phyloP scores from a whole-genome alignment of 768 basidiomycete species.

The Boletus eberwhitei region DNA sequence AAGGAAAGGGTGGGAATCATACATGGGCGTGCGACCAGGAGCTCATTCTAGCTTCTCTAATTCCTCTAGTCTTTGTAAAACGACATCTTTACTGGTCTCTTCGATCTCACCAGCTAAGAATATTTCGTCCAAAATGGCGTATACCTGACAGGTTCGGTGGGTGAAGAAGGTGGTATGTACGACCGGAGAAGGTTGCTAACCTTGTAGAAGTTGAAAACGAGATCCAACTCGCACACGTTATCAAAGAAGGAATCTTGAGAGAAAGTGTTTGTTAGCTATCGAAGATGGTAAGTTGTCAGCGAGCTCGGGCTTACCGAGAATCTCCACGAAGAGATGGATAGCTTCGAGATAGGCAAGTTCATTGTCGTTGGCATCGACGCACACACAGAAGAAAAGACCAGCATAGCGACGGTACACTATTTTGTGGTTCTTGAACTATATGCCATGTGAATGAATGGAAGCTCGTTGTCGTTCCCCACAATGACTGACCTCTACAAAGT shows the following conservation, averaged over 20 bases:
- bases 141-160: conserved; percentile 55
- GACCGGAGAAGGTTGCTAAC: conserved; percentile 33
- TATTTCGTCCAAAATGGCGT: conserved; percentile 96
- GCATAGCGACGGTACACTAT: conserved; percentile 96
- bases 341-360: conserved; percentile 96
- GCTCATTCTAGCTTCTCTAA: conserved; percentile 86
- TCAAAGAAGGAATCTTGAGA: conserved; percentile 91
- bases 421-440: conserved; percentile 95
- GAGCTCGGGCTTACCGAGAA: conserved; percentile 64
- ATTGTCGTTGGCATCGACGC: conserved; percentile 97
- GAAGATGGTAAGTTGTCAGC: not conserved
- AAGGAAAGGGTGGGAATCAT: conserved; percentile 1
- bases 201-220: conserved; percentile 99
- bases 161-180: conserved; percentile 4
- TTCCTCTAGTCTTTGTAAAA: conserved; percentile 83
- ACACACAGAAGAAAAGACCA: conserved; percentile 96
- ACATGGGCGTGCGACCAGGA: conserved; percentile 3
- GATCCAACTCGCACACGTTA: conserved; percentile 96
- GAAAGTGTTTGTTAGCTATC: not conserved
- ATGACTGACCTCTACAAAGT: conserved; percentile 91
- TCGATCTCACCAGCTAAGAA: conserved; percentile 98
- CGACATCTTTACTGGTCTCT: conserved; percentile 97
- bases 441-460: conserved; percentile 5
- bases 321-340: conserved; percentile 97
- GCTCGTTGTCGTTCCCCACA: not conserved